Percentiles rank a stretch among this genome's conserved stretches.
Evolutionary conservation across 768 basidiomycete species (phyloP).

Genomic region (Candolleomyces aberdarensis): DNA sequence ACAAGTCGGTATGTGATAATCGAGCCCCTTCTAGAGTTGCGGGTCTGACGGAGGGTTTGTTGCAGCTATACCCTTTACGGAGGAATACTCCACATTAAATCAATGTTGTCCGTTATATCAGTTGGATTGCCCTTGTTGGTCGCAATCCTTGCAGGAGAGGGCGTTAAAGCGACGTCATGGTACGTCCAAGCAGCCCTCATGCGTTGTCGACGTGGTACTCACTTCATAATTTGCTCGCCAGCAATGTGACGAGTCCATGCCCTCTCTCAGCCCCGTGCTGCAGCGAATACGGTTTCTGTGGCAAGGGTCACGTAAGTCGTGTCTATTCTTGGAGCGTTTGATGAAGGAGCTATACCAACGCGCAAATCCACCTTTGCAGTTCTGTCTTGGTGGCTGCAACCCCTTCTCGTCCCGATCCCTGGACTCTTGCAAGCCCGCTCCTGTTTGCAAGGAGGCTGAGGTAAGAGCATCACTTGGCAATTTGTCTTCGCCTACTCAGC

Average conservation of each 20-base stretch:
- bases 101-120: constrained; percentile 4
- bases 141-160: constrained; percentile 6
- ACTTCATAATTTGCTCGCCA: constrained; percentile 10
- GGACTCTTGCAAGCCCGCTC: constrained; percentile 66
- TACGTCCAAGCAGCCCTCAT: neutral
- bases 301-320: constrained; percentile 37
- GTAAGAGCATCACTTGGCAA: constrained; percentile 31
- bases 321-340: neutral
- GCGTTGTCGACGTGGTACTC: too few relatives aligned
- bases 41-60: too few relatives aligned
- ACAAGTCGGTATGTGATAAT: too few relatives aligned
- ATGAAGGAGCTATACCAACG: neutral
- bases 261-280: constrained; percentile 47
- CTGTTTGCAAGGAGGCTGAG: constrained; percentile 62
- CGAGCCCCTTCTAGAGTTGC: too few relatives aligned
- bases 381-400: constrained; percentile 86
- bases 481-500: neutral
- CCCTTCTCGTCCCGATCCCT: constrained; percentile 64
- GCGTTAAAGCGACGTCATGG: constrained; percentile 7
- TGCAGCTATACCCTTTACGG: too few relatives aligned
- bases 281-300: constrained; percentile 57
- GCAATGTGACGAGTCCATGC: constrained; percentile 44
- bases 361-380: constrained; percentile 35
- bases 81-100: neutral
- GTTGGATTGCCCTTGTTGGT: constrained; percentile 6